Evolutionary conservation across 176 grass and related monocot species (phyloP).

Genomic region (Hsuehochloa calcarea): DNA sequence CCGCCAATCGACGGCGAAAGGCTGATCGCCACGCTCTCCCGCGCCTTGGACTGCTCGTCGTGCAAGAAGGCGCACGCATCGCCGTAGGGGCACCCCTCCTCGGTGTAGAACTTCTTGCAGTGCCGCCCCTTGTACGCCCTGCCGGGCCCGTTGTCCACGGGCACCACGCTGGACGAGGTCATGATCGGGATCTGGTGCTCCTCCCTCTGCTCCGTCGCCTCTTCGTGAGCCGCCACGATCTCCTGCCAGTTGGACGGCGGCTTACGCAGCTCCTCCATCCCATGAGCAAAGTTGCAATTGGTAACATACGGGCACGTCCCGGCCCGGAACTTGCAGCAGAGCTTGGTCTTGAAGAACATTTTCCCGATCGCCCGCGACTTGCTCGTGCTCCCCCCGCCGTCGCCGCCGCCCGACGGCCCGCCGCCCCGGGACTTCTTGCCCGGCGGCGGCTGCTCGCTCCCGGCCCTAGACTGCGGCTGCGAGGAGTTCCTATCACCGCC

Average conservation of each 20-base stretch:
- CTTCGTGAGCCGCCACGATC: conserved; percentile 79
- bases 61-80: conserved; percentile 91
- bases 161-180: conserved; percentile 45
- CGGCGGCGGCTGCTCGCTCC: conserved; percentile 83
- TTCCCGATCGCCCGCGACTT: conserved; percentile 87
- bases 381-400: conserved; percentile 34
- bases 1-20: conserved; percentile 69
- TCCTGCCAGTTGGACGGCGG: conserved; percentile 98
- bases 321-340: conserved; percentile 89
- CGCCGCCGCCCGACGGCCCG: not conserved
- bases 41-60: conserved; percentile 86
- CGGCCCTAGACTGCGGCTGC: conserved; percentile 62
- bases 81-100: conserved; percentile 91
- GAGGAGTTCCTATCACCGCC: conserved; percentile 43
- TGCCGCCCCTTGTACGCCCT: conserved; percentile 88
- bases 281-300: conserved; percentile 96
- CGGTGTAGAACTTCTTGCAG: conserved; percentile 99
- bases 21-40: conserved; percentile 93
- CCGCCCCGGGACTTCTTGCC: conserved; percentile 63
- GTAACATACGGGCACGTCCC: conserved; percentile 95
- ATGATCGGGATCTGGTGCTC: conserved; percentile 88
- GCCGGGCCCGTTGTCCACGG: conserved; percentile 24
- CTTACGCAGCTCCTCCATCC: conserved; percentile 98
- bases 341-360: conserved; percentile 99
- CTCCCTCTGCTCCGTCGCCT: conserved; percentile 55